phyloP scores from a whole-genome alignment of 2,329 filamentous ascomycete species.

The Tolypocladium endophyticum region DNA sequence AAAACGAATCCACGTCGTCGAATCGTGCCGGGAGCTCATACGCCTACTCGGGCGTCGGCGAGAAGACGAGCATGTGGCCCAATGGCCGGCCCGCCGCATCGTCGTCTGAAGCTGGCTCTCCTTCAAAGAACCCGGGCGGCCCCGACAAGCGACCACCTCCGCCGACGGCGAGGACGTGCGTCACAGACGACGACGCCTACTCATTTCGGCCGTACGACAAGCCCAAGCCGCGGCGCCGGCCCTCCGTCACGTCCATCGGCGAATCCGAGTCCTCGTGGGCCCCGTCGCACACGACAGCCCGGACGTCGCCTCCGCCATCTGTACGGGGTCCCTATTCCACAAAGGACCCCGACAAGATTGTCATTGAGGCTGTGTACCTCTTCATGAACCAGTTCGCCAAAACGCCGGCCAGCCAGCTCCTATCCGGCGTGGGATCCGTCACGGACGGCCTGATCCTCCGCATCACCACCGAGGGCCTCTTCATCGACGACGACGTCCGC shows the following conservation, averaged over 20 bases:
- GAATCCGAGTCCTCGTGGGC: conserved; percentile 78
- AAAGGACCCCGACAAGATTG: conserved; percentile 89
- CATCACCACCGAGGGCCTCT: conserved; percentile 87
- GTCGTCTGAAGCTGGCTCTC: conserved; percentile 18
- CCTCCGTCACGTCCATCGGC: conserved; percentile 59
- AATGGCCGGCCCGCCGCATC: conserved; percentile 41
- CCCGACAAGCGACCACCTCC: conserved; percentile 29
- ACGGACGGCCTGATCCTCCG: conserved; percentile 87
- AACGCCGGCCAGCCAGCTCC: conserved; percentile 82
- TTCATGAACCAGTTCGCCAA: conserved; percentile 85
- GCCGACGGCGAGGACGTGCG: conserved; percentile 45
- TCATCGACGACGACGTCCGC: conserved; percentile 92
- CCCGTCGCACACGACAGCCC: conserved; percentile 70
- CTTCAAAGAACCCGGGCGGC: conserved; percentile 15
- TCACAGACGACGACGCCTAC: conserved; percentile 55
- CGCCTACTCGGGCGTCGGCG: conserved; percentile 54
- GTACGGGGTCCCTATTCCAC: conserved; percentile 72
- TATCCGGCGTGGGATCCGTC: conserved; percentile 73
- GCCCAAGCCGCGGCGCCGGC: conserved; percentile 45
- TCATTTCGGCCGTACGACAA: conserved; percentile 72
- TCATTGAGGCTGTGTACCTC: conserved; percentile 84
- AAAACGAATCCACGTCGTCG: conserved; percentile 18
- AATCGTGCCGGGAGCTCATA: conserved; percentile 42
- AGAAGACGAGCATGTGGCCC: conserved; percentile 62
- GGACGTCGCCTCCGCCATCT: conserved; percentile 74